phyloP scores from a whole-genome alignment of 306 rosid genomes.

The Cyclanthera cordifolia region DNA sequence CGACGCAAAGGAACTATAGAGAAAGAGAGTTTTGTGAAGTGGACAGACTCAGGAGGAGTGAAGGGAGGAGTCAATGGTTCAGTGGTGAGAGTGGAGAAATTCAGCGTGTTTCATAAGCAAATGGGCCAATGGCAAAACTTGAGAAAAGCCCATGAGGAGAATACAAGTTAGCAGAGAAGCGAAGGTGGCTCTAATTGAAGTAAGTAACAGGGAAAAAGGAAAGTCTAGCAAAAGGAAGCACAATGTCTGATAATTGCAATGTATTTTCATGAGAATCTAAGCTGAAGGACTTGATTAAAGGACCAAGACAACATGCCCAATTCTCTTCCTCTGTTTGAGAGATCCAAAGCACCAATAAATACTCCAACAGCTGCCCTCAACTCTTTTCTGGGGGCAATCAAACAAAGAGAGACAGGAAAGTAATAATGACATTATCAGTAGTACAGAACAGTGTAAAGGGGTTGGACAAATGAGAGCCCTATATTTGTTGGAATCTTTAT shows the following conservation, averaged over 20 bases:
- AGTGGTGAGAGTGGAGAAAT: conserved; percentile 69
- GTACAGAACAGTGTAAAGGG: conserved; percentile 1
- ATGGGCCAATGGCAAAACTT: conserved; percentile 86
- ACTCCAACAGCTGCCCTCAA: conserved; percentile 71
- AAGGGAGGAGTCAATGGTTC: conserved; percentile 92
- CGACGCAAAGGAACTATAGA: conserved; percentile 96
- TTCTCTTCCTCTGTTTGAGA: conserved; percentile 44
- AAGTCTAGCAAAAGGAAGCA: conserved; percentile 72
- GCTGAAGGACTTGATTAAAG: conserved; percentile 37
- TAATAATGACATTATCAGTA: conserved; percentile 12
- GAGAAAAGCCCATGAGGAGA: conserved; percentile 87
- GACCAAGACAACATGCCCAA: conserved; percentile 57
- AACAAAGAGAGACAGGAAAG: conserved; percentile 5
- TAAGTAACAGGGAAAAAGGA: conserved; percentile 82
- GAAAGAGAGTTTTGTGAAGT: conserved; percentile 84
- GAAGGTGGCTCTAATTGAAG: conserved; percentile 91
- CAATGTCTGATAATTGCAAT: conserved; percentile 29
- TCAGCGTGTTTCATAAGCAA: conserved; percentile 72
- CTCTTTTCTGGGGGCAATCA: conserved; percentile 56
- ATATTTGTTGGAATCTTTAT: conserved; percentile 10
- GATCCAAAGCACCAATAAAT: conserved; percentile 67
- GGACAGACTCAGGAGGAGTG: conserved; percentile 52
- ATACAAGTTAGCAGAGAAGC: conserved; percentile 76
- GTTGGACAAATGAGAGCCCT: conserved; percentile 6
- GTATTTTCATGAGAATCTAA: conserved; percentile 32